A percentile compares a stretch with the other conserved stretches of the same genome.
Evolutionary conservation across 345 rosid species (phyloP).

Genomic region (Heritiera fomes): DNA sequence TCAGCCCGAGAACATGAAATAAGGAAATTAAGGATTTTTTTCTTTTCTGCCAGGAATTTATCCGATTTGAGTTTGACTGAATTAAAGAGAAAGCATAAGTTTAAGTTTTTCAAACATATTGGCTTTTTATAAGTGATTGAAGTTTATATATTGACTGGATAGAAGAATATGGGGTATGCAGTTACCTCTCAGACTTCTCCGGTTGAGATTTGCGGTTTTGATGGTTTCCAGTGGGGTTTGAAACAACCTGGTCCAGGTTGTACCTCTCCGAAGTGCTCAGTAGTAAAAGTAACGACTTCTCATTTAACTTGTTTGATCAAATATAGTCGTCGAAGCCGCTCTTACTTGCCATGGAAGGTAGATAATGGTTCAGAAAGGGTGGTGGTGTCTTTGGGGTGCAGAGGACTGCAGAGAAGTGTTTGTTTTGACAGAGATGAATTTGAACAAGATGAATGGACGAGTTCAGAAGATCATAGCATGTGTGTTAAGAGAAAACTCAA

Average conservation of each 20-base stretch:
- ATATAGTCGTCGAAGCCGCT: slow-evolving; percentile 14
- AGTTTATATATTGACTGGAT: slow-evolving; percentile 13
- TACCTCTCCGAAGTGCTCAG: slow-evolving; percentile 10
- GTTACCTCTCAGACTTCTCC: slow-evolving; percentile 39
- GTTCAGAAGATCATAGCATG: slow-evolving; percentile 31
- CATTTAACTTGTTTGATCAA: slow-evolving; percentile 21
- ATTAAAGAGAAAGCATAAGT: slow-evolving; percentile 17
- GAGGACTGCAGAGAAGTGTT: slow-evolving; percentile 39
- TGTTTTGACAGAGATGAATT: slow-evolving; percentile 41
- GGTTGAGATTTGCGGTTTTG: slow-evolving; percentile 35
- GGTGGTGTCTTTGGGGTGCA: slow-evolving; percentile 31
- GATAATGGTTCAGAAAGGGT: slow-evolving; percentile 27
- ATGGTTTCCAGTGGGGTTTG: slow-evolving; percentile 26
- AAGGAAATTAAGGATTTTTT: neutral
- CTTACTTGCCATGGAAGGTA: slow-evolving; percentile 31
- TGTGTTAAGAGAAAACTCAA: slow-evolving; percentile 29
- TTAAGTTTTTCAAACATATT: neutral
- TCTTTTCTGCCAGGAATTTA: neutral
- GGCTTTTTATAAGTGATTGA: neutral
- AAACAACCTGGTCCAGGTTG: slow-evolving; percentile 28
- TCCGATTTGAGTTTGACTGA: neutral
- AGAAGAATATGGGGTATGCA: slow-evolving; percentile 43
- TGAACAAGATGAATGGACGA: slow-evolving; percentile 40
- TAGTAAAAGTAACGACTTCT: slow-evolving; percentile 4
- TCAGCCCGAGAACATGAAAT: neutral